phyloP scores from a whole-genome alignment of 176 grass and related monocot genomes.

The Calamus simplicifolius region DNA sequence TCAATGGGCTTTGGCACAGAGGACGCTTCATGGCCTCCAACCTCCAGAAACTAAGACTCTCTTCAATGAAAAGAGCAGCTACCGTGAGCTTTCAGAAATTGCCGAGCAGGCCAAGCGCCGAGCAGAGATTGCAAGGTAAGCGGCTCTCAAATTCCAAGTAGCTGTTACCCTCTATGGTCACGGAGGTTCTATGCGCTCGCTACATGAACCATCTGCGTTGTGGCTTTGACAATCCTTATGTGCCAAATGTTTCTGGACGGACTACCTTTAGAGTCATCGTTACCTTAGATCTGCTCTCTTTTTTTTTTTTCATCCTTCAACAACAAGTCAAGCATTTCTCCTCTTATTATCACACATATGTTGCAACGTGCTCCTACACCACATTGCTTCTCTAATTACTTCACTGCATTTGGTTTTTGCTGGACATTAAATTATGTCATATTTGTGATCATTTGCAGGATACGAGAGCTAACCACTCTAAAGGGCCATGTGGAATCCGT shows the following conservation, averaged over 20 bases:
- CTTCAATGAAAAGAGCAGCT: constrained; percentile 85
- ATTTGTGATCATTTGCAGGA: background rate
- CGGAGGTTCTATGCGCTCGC: no score
- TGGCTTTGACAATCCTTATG: no score
- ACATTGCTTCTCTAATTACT: no score
- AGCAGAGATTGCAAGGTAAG: constrained; percentile 85
- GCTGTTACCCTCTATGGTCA: no score
- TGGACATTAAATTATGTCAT: background rate
- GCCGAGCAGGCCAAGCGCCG: constrained; percentile 92
- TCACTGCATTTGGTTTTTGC: no score
- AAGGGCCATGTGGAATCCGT: constrained; percentile 45
- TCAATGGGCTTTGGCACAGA: constrained; percentile 87
- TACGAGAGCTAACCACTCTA: constrained; percentile 32
- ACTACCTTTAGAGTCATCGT: no score
- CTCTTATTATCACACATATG: no score
- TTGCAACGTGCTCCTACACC: no score
- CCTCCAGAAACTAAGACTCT: constrained; percentile 44
- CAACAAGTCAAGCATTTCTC: no score
- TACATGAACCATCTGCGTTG: background rate
- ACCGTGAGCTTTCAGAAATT: constrained; percentile 96
- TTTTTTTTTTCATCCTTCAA: no score
- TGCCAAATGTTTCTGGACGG: no score
- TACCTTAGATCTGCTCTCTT: no score
- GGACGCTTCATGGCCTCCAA: constrained; percentile 94
- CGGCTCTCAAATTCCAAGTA: background rate